Conservation (phyloP, 2,329 filamentous ascomycete species). For the Cladophialophora carrionii region DNA sequence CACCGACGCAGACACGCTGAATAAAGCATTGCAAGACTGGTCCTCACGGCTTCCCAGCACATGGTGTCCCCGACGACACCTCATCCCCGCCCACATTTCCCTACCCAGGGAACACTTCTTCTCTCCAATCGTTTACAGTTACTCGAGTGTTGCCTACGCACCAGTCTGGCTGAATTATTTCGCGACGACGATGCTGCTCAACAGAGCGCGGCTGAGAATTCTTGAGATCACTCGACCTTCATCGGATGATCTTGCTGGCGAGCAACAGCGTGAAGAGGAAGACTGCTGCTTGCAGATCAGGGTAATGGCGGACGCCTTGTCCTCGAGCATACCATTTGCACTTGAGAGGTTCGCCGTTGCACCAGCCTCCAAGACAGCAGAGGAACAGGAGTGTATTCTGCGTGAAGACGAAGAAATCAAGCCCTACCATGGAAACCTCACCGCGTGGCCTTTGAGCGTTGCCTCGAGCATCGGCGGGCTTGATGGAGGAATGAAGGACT, state of each 20-base stretch:
- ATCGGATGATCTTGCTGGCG: slow-evolving; percentile 11
- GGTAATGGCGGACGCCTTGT: slow-evolving; percentile 16
- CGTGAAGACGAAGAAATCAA: slow-evolving; percentile 10
- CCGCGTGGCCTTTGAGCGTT: slow-evolving; percentile 22
- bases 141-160: slow-evolving; percentile 35
- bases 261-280: slow-evolving; percentile 20
- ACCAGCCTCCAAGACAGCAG: background rate
- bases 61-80: slow-evolving; percentile 25
- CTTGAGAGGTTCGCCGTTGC: slow-evolving; percentile 14
- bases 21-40: slow-evolving; percentile 28
- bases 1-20: slow-evolving; percentile 23
- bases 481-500: slow-evolving; percentile 3
- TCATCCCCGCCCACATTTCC: slow-evolving; percentile 11
- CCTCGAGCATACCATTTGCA: slow-evolving; percentile 23
- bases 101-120: slow-evolving; percentile 34
- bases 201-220: slow-evolving; percentile 36
- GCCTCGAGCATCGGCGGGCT: slow-evolving; percentile 18
- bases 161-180: slow-evolving; percentile 40
- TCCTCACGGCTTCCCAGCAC: slow-evolving; percentile 18
- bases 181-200: slow-evolving; percentile 39
- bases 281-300: slow-evolving; percentile 10
- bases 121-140: slow-evolving; percentile 39
- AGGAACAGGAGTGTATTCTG: background rate
- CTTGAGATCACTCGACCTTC: slow-evolving; percentile 36
- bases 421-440: slow-evolving; percentile 19